A percentile compares a stretch with the other conserved stretches of the same genome.
phyloP scores from a whole-genome alignment of 2,329 filamentous ascomycete species.

The Metarhizium album region DNA sequence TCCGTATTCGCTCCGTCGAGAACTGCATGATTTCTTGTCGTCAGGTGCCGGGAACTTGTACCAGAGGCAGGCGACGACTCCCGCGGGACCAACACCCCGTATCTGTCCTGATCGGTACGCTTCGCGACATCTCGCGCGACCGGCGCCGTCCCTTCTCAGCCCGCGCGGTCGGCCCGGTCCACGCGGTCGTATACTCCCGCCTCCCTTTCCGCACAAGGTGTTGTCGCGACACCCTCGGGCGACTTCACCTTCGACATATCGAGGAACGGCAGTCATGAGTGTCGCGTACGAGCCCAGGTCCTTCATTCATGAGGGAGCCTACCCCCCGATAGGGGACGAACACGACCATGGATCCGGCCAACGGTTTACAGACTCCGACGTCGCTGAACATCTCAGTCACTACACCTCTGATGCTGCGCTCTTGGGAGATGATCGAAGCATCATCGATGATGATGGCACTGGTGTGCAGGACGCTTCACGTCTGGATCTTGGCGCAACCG shows the following conservation, averaged over 20 bases:
- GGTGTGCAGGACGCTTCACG: slow-evolving; percentile 27
- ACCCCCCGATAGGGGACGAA: slow-evolving; percentile 35
- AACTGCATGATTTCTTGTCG: slow-evolving; percentile 6
- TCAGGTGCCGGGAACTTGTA: not conserved
- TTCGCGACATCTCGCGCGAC: slow-evolving; percentile 6
- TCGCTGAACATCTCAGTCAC: slow-evolving; percentile 31
- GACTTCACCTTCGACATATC: slow-evolving; percentile 11
- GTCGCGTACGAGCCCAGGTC: slow-evolving; percentile 40
- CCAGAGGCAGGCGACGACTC: slow-evolving; percentile 2
- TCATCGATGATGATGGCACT: slow-evolving; percentile 28
- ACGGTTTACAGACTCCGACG: slow-evolving; percentile 31
- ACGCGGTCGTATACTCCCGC: slow-evolving; percentile 6
- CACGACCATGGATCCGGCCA: slow-evolving; percentile 30
- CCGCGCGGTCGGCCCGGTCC: not conserved
- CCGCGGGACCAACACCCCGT: not conserved
- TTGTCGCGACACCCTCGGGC: slow-evolving; percentile 6
- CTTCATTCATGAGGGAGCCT: slow-evolving; percentile 37
- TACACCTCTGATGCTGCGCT: slow-evolving; percentile 28
- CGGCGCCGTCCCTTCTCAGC: slow-evolving; percentile 4
- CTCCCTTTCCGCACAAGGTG: slow-evolving; percentile 4
- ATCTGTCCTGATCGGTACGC: not conserved
- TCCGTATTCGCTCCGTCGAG: slow-evolving; percentile 9
- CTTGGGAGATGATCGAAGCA: slow-evolving; percentile 15
- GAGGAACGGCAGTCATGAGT: slow-evolving; percentile 29
- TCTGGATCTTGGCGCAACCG: slow-evolving; percentile 25